Evolutionary conservation across 768 basidiomycete species (phyloP), one percentile per base, ranked within the genome.

Genomic region (Tephrocybe sp.): DNA sequence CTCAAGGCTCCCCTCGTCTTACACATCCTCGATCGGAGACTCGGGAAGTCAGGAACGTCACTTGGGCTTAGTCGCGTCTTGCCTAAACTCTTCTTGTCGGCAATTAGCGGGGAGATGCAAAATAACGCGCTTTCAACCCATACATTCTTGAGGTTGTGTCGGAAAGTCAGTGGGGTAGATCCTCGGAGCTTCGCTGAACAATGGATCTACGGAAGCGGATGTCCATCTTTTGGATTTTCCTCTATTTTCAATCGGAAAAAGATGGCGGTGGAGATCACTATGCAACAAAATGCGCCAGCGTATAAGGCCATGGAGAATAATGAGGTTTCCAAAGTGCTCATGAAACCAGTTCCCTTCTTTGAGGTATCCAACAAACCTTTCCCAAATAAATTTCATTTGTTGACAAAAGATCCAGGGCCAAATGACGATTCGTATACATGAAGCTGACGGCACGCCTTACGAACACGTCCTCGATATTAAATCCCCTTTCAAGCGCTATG

Each of bases 341-440:
- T 79, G 65, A 92, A 92, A 62, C 94, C 95, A 17, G 89, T 97
- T 1, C 73, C 81, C 6, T 84, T 91, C 60, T 99, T 99, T 59
- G 95, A 98, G 73, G 91, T 91, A 52, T 14, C 74, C 60, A 35
- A 40, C 38, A 9, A 40, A n/a, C n/a, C 17, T 49, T 48, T 31
- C 10, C 26, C 6, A 6, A 6, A 30, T 13, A 23, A 46, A 2
- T n/a, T 12, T 52, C 40, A 26, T 38, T 43, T 38, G 32, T 36
- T 55, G 35, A 49, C 13, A n/a, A 17, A 23, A 38, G 17, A 51
- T 22, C 11, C 45, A 93, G 85, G 97, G 97, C 14, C 92, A 94
- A 76, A 92, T 99, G 88, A 98, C 97, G 22, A 88, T 99, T 52
- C 91, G 97, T 26, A 97, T 98, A 45, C 96, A 98, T 62, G 97